Evolutionary conservation across 2,329 filamentous ascomycete genomes (phyloP), one percentile per base, ranked within the genome.

Genomic region (Phialemoniopsis sp.): DNA sequence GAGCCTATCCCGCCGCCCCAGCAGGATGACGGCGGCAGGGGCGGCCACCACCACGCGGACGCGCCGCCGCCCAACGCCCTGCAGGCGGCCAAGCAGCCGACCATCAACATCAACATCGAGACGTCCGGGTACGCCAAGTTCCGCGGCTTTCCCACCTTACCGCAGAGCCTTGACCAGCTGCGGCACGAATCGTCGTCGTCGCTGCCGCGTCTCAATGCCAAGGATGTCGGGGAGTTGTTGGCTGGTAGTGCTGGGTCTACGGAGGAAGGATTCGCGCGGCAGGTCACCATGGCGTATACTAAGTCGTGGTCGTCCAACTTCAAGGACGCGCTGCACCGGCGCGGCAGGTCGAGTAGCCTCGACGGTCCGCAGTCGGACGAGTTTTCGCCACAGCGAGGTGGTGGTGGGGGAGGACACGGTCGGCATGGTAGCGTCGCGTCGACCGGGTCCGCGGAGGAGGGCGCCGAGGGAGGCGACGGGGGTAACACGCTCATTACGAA

Each of bases 121-220:
- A 73, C 68, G 0, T 68, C 74, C 0, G 76, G 76, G 1, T 80
- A 80, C 44, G 68, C 71, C 40, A 78, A 76, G 48, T 80, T 78
- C 48, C 70, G 73, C 15, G 64, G 65, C 33, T 68, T 75, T 58
- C 69, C 71, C 2, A 55, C 55, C 5, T 59, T 57, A 14, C 60
- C 53, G 21, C 21, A 26, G 17, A 62, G 54, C 32, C 51, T 64
- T 12, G 66, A 70, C 18, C 41, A 46, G 4, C 45, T 41, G 2
- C 35, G 47, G 12, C 48, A 30, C 3, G 41, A 41, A 9, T 50
- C 47, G 4, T 49, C 48, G 16, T 15, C 40, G 21, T 37, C 46
- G 28, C 21, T 6, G 21, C 21, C 21, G 21, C 21, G 21, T 10
- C 21, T 26, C 21, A 26, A 26, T 10, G 21, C 21, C 21, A 26